Conservation (phyloP, 1,284 basidiomycete species). For the Marasmius sp. region DNA sequence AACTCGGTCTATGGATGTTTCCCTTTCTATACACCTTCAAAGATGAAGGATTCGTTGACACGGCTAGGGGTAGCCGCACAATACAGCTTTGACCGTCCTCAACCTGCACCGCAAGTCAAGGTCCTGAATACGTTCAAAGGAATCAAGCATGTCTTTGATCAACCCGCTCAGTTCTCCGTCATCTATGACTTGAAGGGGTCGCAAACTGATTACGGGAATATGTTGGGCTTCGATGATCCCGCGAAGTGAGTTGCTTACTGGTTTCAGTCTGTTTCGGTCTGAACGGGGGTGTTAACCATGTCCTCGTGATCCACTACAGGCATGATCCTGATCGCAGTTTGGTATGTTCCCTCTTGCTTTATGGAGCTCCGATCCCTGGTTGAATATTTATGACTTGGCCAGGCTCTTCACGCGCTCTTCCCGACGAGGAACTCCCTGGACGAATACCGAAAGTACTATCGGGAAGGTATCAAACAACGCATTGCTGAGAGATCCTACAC, state of each 20-base stretch:
- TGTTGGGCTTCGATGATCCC: conserved; percentile 29
- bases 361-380: background rate
- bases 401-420: conserved; percentile 33
- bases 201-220: conserved; percentile 29
- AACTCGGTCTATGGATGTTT: conserved; percentile 45
- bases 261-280: background rate
- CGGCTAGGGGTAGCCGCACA: conserved; percentile 37
- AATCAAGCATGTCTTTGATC: conserved; percentile 42
- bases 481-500: conserved; percentile 32
- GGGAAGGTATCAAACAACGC: conserved; percentile 21
- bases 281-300: too few species aligned
- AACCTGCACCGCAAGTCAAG: conserved; percentile 29
- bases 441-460: conserved; percentile 31
- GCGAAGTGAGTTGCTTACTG: conserved; percentile 21
- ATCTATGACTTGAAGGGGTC: conserved; percentile 30
- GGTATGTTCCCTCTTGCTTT: conserved; percentile 12
- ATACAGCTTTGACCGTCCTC: conserved; percentile 44
- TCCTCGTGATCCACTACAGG: conserved; percentile 2
- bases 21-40: conserved; percentile 53
- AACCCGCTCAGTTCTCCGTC: conserved; percentile 37
- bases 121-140: conserved; percentile 42
- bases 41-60: conserved; percentile 43
- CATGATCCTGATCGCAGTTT: conserved; percentile 23
- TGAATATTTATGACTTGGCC: background rate
- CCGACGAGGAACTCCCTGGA: conserved; percentile 30